Percentiles rank a stretch among this genome's conserved stretches.
These are phyloP conservation scores for Begonia masoniana DNA, from an alignment of 306 rosid species.

Conservation along the genomic window DNA sequence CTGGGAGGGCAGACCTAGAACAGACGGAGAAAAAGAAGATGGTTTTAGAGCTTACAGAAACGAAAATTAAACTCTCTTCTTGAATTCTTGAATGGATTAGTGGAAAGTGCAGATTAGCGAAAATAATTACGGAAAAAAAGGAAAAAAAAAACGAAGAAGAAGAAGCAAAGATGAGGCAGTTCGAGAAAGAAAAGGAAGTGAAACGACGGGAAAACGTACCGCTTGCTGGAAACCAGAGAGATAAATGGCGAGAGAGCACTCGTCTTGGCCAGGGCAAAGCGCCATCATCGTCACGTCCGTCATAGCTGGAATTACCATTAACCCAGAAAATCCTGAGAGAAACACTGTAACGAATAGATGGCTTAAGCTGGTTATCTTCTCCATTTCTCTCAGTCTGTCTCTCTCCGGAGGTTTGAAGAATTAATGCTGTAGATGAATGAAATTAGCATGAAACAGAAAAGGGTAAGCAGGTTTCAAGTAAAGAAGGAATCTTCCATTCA, in stretches of 20 bases:
- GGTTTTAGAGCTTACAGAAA: too few species aligned
- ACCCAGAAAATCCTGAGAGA: constrained; percentile 14
- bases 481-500: too few species aligned
- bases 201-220: constrained; percentile 16
- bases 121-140: background rate
- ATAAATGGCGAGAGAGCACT: constrained; percentile 82
- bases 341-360: constrained; percentile 59
- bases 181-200: background rate
- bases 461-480: too few species aligned
- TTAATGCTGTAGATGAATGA: too few species aligned
- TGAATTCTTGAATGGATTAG: too few species aligned
- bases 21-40: too few species aligned
- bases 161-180: background rate
- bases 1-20: too few species aligned
- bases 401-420: background rate
- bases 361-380: constrained; percentile 19
- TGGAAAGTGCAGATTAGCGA: too few species aligned
- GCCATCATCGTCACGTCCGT: constrained; percentile 66
- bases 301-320: constrained; percentile 32
- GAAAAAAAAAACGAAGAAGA: background rate
- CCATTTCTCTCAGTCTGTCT: constrained; percentile 12
- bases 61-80: too few species aligned
- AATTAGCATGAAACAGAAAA: too few species aligned
- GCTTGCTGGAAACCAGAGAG: constrained; percentile 71
- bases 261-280: constrained; percentile 52